Conservation (phyloP, 257 asterid species). For the Verbascum thapsus region DNA sequence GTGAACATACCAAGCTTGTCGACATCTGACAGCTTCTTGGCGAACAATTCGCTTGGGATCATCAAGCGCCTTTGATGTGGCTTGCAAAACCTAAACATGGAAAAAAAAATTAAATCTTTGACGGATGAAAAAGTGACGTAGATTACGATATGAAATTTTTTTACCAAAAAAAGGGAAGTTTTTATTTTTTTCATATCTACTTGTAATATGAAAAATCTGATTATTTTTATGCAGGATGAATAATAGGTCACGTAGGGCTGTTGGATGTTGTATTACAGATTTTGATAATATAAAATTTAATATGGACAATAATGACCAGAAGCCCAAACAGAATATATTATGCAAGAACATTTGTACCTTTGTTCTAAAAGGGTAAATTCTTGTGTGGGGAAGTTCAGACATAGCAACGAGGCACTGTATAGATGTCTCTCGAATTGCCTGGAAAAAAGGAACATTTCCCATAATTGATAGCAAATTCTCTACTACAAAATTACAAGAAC, state of each 20-base stretch:
- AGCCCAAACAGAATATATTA: conserved; percentile 5
- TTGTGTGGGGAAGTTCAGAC: conserved; percentile 68
- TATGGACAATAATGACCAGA: conserved; percentile 8
- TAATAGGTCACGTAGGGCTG: background rate
- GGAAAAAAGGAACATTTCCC: conserved; percentile 33
- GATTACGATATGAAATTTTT: no score
- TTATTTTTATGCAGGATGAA: conserved; percentile 1
- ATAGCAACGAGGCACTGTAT: conserved; percentile 88
- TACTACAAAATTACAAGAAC: no score
- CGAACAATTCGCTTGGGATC: conserved; percentile 90
- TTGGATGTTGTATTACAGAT: background rate
- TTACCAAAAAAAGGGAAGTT: no score
- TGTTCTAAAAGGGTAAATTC: conserved; percentile 72
- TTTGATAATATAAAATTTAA: background rate
- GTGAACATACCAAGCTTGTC: conserved; percentile 69
- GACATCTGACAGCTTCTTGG: conserved; percentile 88
- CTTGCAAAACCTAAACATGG: conserved; percentile 68
- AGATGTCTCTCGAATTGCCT: conserved; percentile 87
- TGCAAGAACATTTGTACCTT: conserved; percentile 49
- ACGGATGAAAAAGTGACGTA: no score
- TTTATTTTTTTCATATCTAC: no score
- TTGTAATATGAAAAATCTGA: background rate
- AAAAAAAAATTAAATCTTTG: conserved; percentile 7
- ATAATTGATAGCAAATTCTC: conserved; percentile 24
- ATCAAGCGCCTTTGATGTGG: conserved; percentile 73